Conservation (phyloP, 1,284 basidiomycete genomes). For the Heterobasidion parviporum region DNA sequence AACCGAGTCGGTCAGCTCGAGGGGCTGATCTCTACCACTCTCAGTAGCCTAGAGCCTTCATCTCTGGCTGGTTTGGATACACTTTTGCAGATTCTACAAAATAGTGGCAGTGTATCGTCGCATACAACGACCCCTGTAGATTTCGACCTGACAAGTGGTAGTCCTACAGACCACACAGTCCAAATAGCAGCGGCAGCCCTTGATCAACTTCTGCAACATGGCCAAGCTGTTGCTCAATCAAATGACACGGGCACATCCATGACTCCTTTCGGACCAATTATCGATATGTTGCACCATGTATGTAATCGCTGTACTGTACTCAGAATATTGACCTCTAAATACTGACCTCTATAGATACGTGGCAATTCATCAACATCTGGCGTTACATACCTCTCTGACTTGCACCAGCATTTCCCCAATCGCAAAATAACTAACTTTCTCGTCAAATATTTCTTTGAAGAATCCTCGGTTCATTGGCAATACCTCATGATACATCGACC, state of each 20-base stretch:
- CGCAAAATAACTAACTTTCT: conserved; percentile 13
- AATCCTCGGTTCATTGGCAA: conserved; percentile 14
- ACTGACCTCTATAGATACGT: neutral
- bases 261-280: conserved; percentile 3
- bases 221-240: neutral
- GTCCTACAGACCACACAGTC: conserved; percentile 1
- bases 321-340: neutral
- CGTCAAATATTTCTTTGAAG: conserved; percentile 15
- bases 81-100: conserved; percentile 12
- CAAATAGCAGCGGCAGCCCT: conserved; percentile 8
- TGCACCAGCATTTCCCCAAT: conserved; percentile 13
- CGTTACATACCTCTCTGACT: conserved; percentile 3
- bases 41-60: conserved; percentile 7
- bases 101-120: neutral
- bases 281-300: conserved; percentile 2
- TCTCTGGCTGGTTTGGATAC: conserved; percentile 12
- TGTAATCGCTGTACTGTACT: neutral
- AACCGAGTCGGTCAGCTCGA: conserved; percentile 6
- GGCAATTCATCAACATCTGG: neutral
- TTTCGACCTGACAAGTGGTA: neutral
- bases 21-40: conserved; percentile 3
- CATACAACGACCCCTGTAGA: neutral
- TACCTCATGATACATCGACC: conserved; percentile 15
- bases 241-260: neutral
- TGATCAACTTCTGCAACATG: conserved; percentile 7